Base-by-base conservation (phyloP, 148 eudicot species). In the Persicaria tinctoria region DNA sequence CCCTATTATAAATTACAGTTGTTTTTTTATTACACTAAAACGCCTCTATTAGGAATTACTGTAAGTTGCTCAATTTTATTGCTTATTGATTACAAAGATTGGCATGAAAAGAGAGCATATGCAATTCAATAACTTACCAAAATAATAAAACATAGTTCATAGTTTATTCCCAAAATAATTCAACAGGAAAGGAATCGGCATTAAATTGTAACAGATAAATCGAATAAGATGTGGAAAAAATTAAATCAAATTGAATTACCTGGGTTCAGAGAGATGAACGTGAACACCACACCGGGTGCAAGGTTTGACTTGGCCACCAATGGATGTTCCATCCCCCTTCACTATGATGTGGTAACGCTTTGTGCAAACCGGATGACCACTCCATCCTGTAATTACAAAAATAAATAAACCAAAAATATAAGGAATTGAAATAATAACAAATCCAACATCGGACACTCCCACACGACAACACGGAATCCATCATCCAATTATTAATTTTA, bases 201-300 rank as follows among this genome's bases (percentile, higher is more conserved):
- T 32, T 32, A 32, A 32, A 32, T 32, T 32, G 41, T 32, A 32
- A 32, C 41, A 32, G 41, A 32, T 32, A 32, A 32, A 32, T 32
- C 41, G 41, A 32, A 32, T 32, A 32, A 32, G 8, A 13, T 17
- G 18, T 47, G 1, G 23, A 27, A 23, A 53, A 41, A 74, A 68
- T n/a, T 13, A 60, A 3, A 38, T 20, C 6, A 49, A 57, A 18
- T n/a, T 45, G 5, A 51, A 84, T 83, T 74, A 94, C 98, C 95
- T 89, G 51, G 93, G 86, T 50, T 94, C 98, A 17, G 90, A 78
- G 72, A 90, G 77, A 74, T 88, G 85, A 62, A 91, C 82, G 53
- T 75, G 78, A 48, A 76, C 86, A 47, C 93, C 91, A 69, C 98
- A 94, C 32, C 84, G 84, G 6, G 89, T 84, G 80, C 98, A 94